phyloP scores from a whole-genome alignment of 1,284 basidiomycete species.

The Stygiomarasmius scandens region DNA sequence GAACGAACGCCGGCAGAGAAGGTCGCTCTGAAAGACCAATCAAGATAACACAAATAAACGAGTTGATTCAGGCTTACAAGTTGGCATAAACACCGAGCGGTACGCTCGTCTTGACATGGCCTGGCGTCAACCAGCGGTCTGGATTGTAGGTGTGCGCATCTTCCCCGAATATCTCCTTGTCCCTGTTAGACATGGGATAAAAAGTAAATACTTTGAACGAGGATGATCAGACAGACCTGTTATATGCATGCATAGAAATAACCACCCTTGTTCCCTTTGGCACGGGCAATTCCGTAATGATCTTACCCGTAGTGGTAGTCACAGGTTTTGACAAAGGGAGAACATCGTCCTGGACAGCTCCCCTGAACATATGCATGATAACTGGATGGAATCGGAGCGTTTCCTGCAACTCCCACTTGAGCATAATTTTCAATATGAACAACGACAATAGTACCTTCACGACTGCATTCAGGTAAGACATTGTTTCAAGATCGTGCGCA shows the following conservation, averaged over 20 bases:
- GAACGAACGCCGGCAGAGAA: conserved; percentile 46
- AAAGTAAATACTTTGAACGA: neutral
- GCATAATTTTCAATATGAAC: conserved; percentile 31
- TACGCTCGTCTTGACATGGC: conserved; percentile 35
- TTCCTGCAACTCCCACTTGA: conserved; percentile 39
- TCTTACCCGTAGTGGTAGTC: conserved; percentile 29
- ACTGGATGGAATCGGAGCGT: conserved; percentile 41
- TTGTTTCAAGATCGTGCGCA: conserved; percentile 22
- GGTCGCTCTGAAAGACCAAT: conserved; percentile 37
- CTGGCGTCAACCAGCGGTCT: conserved; percentile 47
- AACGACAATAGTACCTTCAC: conserved; percentile 38
- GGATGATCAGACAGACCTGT: conserved; percentile 29
- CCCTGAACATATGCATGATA: conserved; percentile 30
- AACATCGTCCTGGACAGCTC: conserved; percentile 38
- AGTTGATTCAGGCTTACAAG: conserved; percentile 46
- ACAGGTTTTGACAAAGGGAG: conserved; percentile 43
- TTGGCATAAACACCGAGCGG: conserved; percentile 53
- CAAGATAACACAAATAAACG: neutral
- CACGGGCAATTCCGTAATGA: conserved; percentile 37
- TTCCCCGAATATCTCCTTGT: conserved; percentile 35
- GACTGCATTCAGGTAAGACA: conserved; percentile 20
- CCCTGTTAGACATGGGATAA: too few relatives aligned
- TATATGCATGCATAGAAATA: conserved; percentile 31
- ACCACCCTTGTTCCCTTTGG: conserved; percentile 38
- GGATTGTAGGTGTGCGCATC: conserved; percentile 43